Evolutionary conservation across 1,284 basidiomycete genomes (phyloP).

Genomic region (Leccinum ponderosum): DNA sequence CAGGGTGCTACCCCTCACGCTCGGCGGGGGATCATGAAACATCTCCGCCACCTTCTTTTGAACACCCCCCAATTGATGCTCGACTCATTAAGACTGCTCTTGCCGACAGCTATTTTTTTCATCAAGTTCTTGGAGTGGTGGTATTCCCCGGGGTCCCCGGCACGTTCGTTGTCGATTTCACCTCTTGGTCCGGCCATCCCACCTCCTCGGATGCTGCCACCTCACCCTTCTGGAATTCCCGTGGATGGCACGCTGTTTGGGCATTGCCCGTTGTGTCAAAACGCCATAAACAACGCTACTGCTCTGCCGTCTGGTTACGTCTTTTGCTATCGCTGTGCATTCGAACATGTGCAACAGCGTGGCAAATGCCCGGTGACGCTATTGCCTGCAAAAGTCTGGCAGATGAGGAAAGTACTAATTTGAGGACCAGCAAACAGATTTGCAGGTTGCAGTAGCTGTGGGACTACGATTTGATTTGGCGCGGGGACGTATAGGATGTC

Average conservation of each 20-base stretch:
- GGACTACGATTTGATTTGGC: conserved; percentile 13
- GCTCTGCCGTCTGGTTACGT: conserved; percentile 93
- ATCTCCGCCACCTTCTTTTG: conserved; percentile 46
- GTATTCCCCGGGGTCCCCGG: conserved; percentile 95
- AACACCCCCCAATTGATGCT: conserved; percentile 63
- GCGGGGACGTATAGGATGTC: conserved; percentile 5
- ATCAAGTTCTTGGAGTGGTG: conserved; percentile 99
- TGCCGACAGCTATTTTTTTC: conserved; percentile 93
- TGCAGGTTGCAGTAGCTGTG: conserved; percentile 1
- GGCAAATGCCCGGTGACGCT: conserved; percentile 89
- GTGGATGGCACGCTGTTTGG: conserved; percentile 71
- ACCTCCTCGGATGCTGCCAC: conserved; percentile 71
- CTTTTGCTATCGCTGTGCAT: conserved; percentile 93
- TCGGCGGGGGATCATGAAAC: conserved; percentile 40
- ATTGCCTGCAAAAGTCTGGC: conserved; percentile 70
- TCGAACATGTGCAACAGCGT: conserved; percentile 79
- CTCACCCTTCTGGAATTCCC: conserved; percentile 65
- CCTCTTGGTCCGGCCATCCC: conserved; percentile 70
- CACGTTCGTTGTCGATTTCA: conserved; percentile 59
- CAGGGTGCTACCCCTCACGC: conserved; percentile 36
- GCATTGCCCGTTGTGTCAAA: conserved; percentile 80
- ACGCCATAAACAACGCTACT: conserved; percentile 83
- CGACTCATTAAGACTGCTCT: conserved; percentile 78
- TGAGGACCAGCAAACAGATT: conserved; percentile 32
- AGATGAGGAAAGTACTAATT: conserved; percentile 86